Base-by-base conservation (phyloP, 2,329 filamentous ascomycete genomes). In the Lanzia echinophila region DNA sequence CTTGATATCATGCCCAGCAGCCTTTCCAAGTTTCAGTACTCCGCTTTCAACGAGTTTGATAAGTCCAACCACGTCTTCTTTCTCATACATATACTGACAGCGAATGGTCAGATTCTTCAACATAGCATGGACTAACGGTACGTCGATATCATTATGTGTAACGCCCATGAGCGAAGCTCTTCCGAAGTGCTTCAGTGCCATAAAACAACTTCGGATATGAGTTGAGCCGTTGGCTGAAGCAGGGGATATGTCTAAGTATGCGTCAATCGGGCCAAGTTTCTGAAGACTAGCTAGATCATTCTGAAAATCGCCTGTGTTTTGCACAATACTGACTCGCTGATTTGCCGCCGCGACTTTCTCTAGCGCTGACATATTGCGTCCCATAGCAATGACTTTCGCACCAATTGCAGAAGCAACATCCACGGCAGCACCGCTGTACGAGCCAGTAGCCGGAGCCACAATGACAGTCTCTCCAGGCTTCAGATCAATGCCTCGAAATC, bases 321-420 rank as follows among this genome's bases (percentile, higher is more conserved):
- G 64, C 10, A 78, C 71, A 0, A 67, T 71, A 53, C 72, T 63
- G 33, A 78, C 63, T 8, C 67, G 60, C 6, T 61, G 62, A 31
- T 56, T 57, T 1, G 47, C 52, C 2, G 60, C 56, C 33, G 69
- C 67, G 20, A 78, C 52, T 34, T 62, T 62, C n/a, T 63, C 63
- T 19, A 77, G 61, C 36, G 58, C 57, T 34, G 64, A 60, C 53
- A 65, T 56, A 57, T 75, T 75, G 11, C 76, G 66, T 1, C 77
- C 75, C 67, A 76, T 70, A 3, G 77, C 77, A 48, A 81, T 64
- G 2, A 79, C 75, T 24, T 66, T 69, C 3, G 74, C 74, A 0
- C 76, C 77, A 71, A 78, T 73, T 0, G 75, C 70, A 2, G 75
- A 54, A 0, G 75, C 75, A 2, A 75, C 65, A 3, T 66, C 54